phyloP scores from a whole-genome alignment of 208 protist genomes.

The Porcisia deanei region DNA sequence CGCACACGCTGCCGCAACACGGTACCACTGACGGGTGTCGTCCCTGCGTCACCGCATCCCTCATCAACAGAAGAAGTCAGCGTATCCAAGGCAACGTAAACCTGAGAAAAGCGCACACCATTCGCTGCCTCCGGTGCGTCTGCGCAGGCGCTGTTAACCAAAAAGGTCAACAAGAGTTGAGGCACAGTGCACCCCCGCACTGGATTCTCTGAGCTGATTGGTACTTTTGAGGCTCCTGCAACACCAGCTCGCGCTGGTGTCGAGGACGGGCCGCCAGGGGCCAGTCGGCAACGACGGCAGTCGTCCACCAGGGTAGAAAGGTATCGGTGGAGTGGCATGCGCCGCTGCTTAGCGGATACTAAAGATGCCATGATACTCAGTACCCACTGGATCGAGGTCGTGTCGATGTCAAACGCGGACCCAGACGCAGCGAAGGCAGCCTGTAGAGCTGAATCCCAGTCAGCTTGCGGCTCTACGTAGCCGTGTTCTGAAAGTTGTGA shows the following conservation, averaged over 20 bases:
- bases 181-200: conserved; percentile 11
- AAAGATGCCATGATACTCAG: conserved; percentile 59
- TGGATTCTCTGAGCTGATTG: not conserved
- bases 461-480: conserved; percentile 26
- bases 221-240: not conserved
- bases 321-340: conserved; percentile 46
- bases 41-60: not conserved
- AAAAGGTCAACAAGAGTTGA: conserved; percentile 20
- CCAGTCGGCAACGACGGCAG: not conserved
- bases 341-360: conserved; percentile 42
- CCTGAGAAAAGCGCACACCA: conserved; percentile 23
- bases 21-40: conserved; percentile 4
- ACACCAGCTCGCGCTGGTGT: not conserved
- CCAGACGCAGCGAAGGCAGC: conserved; percentile 1
- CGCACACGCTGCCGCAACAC: conserved; percentile 12
- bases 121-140: conserved; percentile 44
- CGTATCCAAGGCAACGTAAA: conserved; percentile 54
- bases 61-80: conserved; percentile 40
- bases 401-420: conserved; percentile 5
- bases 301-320: conserved; percentile 19
- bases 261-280: not conserved
- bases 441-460: conserved; percentile 33
- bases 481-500: conserved; percentile 28
- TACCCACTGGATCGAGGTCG: conserved; percentile 28
- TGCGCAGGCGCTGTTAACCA: conserved; percentile 1